Evolutionary conservation across 441 rosid genomes (phyloP).

Genomic region (Erodium moschatum): DNA sequence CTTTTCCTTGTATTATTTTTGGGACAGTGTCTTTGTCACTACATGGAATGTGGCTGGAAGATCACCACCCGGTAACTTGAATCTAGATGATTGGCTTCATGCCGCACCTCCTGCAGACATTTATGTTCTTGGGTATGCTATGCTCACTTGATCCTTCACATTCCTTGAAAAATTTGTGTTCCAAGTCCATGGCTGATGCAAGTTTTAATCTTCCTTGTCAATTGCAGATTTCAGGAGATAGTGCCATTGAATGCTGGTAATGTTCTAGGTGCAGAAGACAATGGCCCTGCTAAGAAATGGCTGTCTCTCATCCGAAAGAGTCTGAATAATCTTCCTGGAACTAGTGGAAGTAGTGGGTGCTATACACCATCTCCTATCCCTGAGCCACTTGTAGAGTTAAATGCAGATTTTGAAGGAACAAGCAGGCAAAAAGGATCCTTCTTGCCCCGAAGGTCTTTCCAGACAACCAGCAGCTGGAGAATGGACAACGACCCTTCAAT

Average conservation of each 20-base stretch:
- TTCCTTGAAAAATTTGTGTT: background rate
- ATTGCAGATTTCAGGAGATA: constrained; percentile 81
- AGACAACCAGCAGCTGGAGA: constrained; percentile 74
- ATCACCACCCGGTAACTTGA: constrained; percentile 71
- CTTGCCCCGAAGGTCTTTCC: constrained; percentile 85
- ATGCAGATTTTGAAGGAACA: constrained; percentile 95
- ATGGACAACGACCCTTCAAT: constrained; percentile 60
- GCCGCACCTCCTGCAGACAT: constrained; percentile 91
- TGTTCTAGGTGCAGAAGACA: constrained; percentile 91
- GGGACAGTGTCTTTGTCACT: constrained; percentile 72
- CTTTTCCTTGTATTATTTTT: constrained; percentile 9
- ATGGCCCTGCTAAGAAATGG: constrained; percentile 97
- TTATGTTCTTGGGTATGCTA: constrained; percentile 74
- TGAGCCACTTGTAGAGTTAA: constrained; percentile 72
- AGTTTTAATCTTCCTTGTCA: constrained; percentile 11
- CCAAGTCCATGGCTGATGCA: constrained; percentile 5
- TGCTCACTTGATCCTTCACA: background rate
- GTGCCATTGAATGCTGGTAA: constrained; percentile 96
- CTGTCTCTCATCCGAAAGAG: constrained; percentile 66
- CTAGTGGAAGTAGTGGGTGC: constrained; percentile 39
- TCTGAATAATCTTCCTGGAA: constrained; percentile 83
- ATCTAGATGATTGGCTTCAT: constrained; percentile 87
- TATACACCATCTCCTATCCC: constrained; percentile 86
- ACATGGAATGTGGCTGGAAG: constrained; percentile 97
- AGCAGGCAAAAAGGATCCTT: constrained; percentile 65